Evolutionary conservation across 768 basidiomycete species (phyloP).

Genomic region (Lactifluus volemus): DNA sequence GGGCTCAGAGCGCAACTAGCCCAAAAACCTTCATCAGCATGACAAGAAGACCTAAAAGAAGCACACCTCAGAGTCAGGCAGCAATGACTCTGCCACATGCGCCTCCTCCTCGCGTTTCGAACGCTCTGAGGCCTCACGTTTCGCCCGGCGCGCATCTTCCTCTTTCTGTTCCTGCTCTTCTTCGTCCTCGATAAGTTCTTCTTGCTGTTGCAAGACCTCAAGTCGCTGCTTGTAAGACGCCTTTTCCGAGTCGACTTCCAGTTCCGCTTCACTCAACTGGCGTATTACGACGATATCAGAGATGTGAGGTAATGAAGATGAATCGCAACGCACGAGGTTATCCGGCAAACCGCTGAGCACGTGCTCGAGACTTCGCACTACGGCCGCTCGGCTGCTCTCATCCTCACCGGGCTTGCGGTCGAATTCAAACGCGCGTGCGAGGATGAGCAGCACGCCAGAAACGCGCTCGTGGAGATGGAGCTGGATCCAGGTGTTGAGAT

Average conservation of each 20-base stretch:
- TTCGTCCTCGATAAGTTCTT: conserved; percentile 99
- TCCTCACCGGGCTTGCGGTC: conserved; percentile 65
- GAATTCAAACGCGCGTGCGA: conserved; percentile 94
- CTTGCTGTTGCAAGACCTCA: conserved; percentile 95
- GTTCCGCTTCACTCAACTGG: conserved; percentile 93
- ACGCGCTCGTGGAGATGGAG: conserved; percentile 86
- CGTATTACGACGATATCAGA: not conserved
- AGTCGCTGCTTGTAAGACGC: conserved; percentile 98
- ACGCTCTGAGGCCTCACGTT: conserved; percentile 69
- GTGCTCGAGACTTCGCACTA: conserved; percentile 77
- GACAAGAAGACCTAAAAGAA: not conserved
- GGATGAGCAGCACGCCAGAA: conserved; percentile 86
- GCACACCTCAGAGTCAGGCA: conserved; percentile 85
- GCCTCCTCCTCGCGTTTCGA: conserved; percentile 51
- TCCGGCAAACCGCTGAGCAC: conserved; percentile 91
- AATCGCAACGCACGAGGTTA: conserved; percentile 57
- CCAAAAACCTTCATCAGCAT: not conserved
- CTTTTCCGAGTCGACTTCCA: conserved; percentile 89
- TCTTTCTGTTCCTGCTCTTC: conserved; percentile 96
- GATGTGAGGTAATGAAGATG: not conserved
- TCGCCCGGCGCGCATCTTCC: conserved; percentile 81
- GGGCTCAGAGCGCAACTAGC: conserved; percentile 55
- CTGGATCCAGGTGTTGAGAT: conserved; percentile 87
- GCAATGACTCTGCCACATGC: conserved; percentile 66
- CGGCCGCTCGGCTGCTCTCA: conserved; percentile 74